Base-by-base conservation (phyloP, 805 yeast species). In the Saturnispora dispora region DNA sequence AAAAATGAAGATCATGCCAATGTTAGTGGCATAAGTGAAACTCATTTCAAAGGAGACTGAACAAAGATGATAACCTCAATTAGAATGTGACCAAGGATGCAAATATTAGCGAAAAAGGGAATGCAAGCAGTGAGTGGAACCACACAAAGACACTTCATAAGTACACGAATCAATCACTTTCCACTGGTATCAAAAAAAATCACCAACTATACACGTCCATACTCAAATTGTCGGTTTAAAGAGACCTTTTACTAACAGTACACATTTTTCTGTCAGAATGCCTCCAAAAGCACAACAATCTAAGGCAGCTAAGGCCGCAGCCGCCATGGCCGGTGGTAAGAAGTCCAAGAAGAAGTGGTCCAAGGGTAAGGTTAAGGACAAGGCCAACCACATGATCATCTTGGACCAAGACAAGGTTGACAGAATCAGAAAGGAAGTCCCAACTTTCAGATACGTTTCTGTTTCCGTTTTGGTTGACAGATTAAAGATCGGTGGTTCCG, bases 311-410 rank as follows among this genome's bases (percentile, higher is more conserved):
- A 91, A 91, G 83, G 96, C 96, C 73, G 97, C 98, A 72, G 98
- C 98, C 81, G 98, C 97, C 76, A 81, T 88, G 85, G 96, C 97
- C 76, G 97, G 97, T 86, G 96, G 97, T 85, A 90, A 90, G 87
- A 89, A 91, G 74, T 88, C 96, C 78, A 93, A 93, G 89, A 91
- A 93, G 95, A 93, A 93, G 96, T 93, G 98, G 99, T 87, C 95
- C 86, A 90, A 91, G 85, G 96, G 96, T 78, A 89, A 95, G 85
- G 96, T 89, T 77, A 93, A 95, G 90, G 99, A 93, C 80, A 91
- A 87, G 95, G 98, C 99, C 69, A 91, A 88, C 76, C 99, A 93
- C 83, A 83, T 89, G 72, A 90, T 93, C 70, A 79, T 87, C 75
- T 81, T 93, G 70, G 99, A 93, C 77, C 97, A 93, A 82, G 95